A percentile compares a stretch with the other conserved stretches of the same genome.
Evolutionary conservation across 2,329 filamentous ascomycete species (phyloP).

Genomic region (Tolypocladium ophioglossoides): DNA sequence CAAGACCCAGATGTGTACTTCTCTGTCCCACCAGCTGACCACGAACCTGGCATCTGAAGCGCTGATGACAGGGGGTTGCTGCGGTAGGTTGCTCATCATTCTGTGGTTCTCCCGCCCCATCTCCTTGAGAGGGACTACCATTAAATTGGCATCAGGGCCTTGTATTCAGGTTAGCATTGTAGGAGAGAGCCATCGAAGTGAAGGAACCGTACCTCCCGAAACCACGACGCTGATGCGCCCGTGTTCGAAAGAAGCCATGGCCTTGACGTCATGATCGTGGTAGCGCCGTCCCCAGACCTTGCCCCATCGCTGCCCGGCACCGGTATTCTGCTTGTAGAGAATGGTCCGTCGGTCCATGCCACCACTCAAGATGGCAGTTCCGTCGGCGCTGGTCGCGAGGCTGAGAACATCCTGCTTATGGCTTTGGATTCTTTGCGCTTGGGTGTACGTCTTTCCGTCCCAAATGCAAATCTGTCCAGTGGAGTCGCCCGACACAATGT

Average conservation of each 20-base stretch:
- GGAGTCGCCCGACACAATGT: conserved; percentile 91
- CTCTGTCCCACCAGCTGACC: conserved; percentile 85
- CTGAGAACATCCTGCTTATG: conserved; percentile 88
- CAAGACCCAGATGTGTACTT: conserved; percentile 71
- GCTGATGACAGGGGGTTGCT: conserved; percentile 62
- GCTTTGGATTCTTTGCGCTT: conserved; percentile 73
- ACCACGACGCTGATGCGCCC: conserved; percentile 76
- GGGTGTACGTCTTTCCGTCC: conserved; percentile 85
- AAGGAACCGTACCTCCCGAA: conserved; percentile 58
- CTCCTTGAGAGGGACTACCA: conserved; percentile 66
- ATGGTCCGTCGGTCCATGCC: conserved; percentile 87
- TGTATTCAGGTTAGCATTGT: conserved; percentile 3
- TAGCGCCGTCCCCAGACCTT: conserved; percentile 80
- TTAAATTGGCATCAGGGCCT: conserved; percentile 79
- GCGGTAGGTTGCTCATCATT: conserved; percentile 73
- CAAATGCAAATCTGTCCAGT: conserved; percentile 89
- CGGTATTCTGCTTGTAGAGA: conserved; percentile 59
- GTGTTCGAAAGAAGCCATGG: conserved; percentile 83
- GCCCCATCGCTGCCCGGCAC: conserved; percentile 60
- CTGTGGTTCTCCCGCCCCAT: conserved; percentile 75
- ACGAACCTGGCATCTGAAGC: conserved; percentile 65
- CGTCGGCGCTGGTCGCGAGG: conserved; percentile 71
- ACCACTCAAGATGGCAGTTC: conserved; percentile 73
- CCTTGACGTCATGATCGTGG: conserved; percentile 91
- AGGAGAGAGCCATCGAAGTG: background rate